Percentiles rank a stretch among this genome's conserved stretches.
Conservation (phyloP, 2,329 filamentous ascomycete genomes). For the Talaromyces sp. region DNA sequence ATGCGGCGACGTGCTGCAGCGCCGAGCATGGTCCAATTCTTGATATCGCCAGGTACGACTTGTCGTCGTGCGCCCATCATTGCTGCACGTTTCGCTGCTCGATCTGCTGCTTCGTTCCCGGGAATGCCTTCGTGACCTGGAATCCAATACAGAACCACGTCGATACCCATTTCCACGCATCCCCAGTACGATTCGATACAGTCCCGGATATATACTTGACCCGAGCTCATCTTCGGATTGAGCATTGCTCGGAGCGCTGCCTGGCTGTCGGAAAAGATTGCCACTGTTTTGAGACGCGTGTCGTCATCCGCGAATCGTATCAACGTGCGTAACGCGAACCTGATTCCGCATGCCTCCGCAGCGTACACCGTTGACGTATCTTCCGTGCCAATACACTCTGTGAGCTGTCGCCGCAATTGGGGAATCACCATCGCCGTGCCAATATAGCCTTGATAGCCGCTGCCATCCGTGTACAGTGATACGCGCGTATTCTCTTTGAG, state of each 20-base stretch:
- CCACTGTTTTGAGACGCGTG: not conserved
- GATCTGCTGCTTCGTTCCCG: not conserved
- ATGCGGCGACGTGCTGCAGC: not conserved
- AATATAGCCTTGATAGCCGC: not conserved
- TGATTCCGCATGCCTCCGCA: no score
- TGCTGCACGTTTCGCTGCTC: not conserved
- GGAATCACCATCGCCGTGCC: not conserved
- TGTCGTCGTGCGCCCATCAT: not conserved
- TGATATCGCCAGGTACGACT: not conserved
- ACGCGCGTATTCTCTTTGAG: not conserved
- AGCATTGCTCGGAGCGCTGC: not conserved
- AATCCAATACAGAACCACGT: not conserved
- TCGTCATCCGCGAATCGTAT: not conserved
- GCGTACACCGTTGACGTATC: no score
- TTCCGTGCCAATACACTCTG: no score
- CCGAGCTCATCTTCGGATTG: not conserved
- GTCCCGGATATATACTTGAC: not conserved
- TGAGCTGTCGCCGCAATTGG: no score
- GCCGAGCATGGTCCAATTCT: not conserved
- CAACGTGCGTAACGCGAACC: no score
- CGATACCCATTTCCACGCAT: not conserved
- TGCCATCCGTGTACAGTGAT: not conserved
- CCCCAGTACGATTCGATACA: not conserved
- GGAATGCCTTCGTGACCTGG: not conserved
- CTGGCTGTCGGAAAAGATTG: not conserved